Percentiles rank a stretch among this genome's conserved stretches.
Conservation (phyloP, 768 basidiomycete genomes). For the Tricholoma flavovirens region DNA sequence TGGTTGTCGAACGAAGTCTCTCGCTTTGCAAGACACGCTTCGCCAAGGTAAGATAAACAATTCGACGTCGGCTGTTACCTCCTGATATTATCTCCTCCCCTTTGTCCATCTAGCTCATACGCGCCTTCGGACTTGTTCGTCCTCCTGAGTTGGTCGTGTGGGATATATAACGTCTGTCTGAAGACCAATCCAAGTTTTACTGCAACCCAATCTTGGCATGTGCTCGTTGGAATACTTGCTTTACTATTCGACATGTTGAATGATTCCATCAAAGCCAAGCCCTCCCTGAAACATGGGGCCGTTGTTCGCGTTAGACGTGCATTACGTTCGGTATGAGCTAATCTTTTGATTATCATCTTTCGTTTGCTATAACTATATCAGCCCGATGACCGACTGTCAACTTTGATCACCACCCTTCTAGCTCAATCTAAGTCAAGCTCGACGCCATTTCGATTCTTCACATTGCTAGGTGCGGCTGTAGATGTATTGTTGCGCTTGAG, state of each 20-base stretch:
- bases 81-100: not conserved
- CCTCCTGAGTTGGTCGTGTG: conserved; percentile 66
- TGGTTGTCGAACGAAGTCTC: conserved; percentile 71
- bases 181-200: conserved; percentile 39
- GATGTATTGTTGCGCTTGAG: conserved; percentile 70
- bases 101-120: conserved; percentile 38
- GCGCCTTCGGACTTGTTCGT: conserved; percentile 61
- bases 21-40: conserved; percentile 46
- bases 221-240: conserved; percentile 53
- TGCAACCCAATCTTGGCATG: conserved; percentile 42
- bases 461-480: conserved; percentile 63
- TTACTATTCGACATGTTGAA: conserved; percentile 57
- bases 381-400: conserved; percentile 38
- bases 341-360: not conserved
- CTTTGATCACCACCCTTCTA: conserved; percentile 50
- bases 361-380: conserved; percentile 10
- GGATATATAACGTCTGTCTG: conserved; percentile 50
- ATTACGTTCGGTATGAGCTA: conserved; percentile 48
- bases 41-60: conserved; percentile 44
- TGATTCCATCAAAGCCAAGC: conserved; percentile 46
- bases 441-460: conserved; percentile 30
- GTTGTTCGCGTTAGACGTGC: conserved; percentile 60
- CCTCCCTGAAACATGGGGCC: conserved; percentile 54
- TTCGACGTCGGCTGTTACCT: not conserved
- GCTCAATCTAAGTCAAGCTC: conserved; percentile 43